Base-by-base conservation (phyloP, 2,329 filamentous ascomycete species). In the Aphanocladium album region DNA sequence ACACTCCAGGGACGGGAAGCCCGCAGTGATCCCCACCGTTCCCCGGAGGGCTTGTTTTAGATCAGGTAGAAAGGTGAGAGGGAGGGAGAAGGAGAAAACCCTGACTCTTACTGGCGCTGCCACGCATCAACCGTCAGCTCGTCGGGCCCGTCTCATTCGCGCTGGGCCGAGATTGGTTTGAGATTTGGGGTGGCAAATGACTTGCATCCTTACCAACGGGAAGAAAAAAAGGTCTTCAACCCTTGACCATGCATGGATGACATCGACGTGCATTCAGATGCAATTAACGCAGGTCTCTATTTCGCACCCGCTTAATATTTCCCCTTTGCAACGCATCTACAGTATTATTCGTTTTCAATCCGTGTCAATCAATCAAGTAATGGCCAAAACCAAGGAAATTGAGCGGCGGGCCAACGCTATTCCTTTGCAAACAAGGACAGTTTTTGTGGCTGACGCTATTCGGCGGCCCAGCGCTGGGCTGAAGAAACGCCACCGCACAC, bases 11-110 rank as follows among this genome's bases (percentile, higher is more conserved):
- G 23, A 46, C 53, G 53, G 39, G 50, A 46, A 46, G 53, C 53
- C 41, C 52, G 27, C 52, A 45, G 23, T 16, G 7, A 23, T 19
- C 39, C 39, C 53, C 53, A 46, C 41, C 25, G n/a, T 17, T 41
- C 53, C 53, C 27, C 19, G 53, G 17, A 39, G 35, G 14, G 39
- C 11, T 25, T 33, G 53, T 55, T 55, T 46, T 39, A 46, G n/a
- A 55, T 55, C 25, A 61, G n/a, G 17, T 17, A 45, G 46, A n/a
- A 61, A 49, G 14, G 47, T 39, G 30, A 39, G 57, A 37, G 41
- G 2, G 53, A 8, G 37, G 52, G 45, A 55, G 46, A 50, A 23
- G 51, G 57, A 58, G 53, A n/a, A 35, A 3, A 25, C 14, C 16
- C 11, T 35, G 17, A 54, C 60, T 54, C 54, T 55, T 11, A 60